A percentile compares a stretch with the other conserved stretches of the same genome.
phyloP scores from a whole-genome alignment of 2,329 filamentous ascomycete species.

The Penicillium decumbens region DNA sequence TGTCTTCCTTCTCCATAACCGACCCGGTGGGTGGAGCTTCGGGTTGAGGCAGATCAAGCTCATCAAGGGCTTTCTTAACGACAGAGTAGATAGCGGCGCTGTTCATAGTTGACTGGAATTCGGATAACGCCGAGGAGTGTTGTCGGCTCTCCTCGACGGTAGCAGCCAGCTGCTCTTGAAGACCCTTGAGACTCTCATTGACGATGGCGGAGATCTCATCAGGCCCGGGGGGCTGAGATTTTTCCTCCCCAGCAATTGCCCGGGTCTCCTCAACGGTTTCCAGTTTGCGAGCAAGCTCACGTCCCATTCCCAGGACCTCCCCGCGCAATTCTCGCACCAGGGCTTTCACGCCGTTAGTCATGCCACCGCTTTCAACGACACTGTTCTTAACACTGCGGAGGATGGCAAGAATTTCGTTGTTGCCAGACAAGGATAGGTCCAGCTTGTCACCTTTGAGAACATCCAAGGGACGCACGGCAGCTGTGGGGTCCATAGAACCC shows the following conservation, averaged over 20 bases:
- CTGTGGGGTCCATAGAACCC: slow-evolving; percentile 25
- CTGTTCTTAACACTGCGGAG: slow-evolving; percentile 87
- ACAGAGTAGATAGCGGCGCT: slow-evolving; percentile 82
- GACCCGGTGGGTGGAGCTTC: slow-evolving; percentile 49
- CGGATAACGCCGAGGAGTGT: slow-evolving; percentile 60
- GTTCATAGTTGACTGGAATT: slow-evolving; percentile 63
- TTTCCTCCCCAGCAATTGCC: slow-evolving; percentile 44
- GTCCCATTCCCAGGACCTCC: slow-evolving; percentile 90
- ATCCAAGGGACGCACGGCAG: slow-evolving; percentile 23
- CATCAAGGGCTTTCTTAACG: slow-evolving; percentile 67
- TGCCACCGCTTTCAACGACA: slow-evolving; percentile 77
- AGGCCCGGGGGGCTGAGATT: slow-evolving; percentile 50
- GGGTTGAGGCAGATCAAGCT: slow-evolving; percentile 56
- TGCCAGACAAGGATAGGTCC: slow-evolving; percentile 1
- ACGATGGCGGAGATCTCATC: slow-evolving; percentile 74
- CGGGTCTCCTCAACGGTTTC: slow-evolving; percentile 53
- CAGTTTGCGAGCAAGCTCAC: slow-evolving; percentile 79
- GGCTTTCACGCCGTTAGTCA: slow-evolving; percentile 88
- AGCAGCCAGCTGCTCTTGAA: slow-evolving; percentile 78
- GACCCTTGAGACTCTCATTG: slow-evolving; percentile 71
- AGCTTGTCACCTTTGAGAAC: slow-evolving; percentile 24
- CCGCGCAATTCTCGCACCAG: slow-evolving; percentile 83
- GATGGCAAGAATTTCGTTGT: slow-evolving; percentile 71
- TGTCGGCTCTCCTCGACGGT: slow-evolving; percentile 71
- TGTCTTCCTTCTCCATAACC: slow-evolving; percentile 70